A percentile compares a stretch with the other conserved stretches of the same genome.
Evolutionary conservation across 768 basidiomycete genomes (phyloP).

Genomic region (Serpula lacrymans): DNA sequence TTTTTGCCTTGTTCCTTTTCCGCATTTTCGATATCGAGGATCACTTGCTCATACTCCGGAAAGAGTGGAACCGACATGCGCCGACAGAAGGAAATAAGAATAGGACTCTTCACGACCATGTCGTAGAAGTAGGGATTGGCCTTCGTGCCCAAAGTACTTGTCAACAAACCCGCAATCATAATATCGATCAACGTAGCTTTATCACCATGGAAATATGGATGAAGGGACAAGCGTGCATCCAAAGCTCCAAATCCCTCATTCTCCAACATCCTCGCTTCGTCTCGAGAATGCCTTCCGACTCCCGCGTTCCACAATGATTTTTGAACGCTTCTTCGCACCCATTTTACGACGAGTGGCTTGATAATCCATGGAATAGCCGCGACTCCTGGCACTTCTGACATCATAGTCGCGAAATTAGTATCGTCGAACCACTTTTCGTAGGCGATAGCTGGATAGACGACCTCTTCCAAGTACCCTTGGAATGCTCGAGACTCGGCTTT

Average conservation of each 20-base stretch:
- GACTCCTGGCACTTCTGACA: slow-evolving; percentile 13
- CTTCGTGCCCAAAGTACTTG: slow-evolving; percentile 19
- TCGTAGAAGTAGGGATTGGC: slow-evolving; percentile 24
- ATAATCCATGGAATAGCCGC: slow-evolving; percentile 15
- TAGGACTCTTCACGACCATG: slow-evolving; percentile 18
- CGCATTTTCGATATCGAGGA: slow-evolving; percentile 10
- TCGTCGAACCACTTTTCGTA: slow-evolving; percentile 29
- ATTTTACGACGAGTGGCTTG: slow-evolving; percentile 18
- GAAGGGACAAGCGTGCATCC: slow-evolving; percentile 21
- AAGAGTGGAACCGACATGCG: slow-evolving; percentile 22
- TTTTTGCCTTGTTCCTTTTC: too few species aligned
- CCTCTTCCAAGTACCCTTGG: slow-evolving; percentile 29
- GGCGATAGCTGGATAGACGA: slow-evolving; percentile 24
- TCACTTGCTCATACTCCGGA: slow-evolving; percentile 22
- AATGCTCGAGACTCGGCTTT: slow-evolving; percentile 32
- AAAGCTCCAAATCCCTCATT: slow-evolving; percentile 27
- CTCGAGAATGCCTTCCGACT: slow-evolving; percentile 29
- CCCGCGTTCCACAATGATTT: slow-evolving; percentile 18
- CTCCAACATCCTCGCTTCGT: slow-evolving; percentile 26
- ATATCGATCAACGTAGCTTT: slow-evolving; percentile 27
- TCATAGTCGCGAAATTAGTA: slow-evolving; percentile 18
- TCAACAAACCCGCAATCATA: slow-evolving; percentile 27
- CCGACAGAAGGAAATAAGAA: slow-evolving; percentile 16
- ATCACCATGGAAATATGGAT: slow-evolving; percentile 23
- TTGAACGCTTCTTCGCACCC: slow-evolving; percentile 15